Evolutionary conservation across 495 filamentous ascomycete genomes (phyloP), one percentile per base, ranked within the genome.

Genomic region (Opeltia flavorubescens): DNA sequence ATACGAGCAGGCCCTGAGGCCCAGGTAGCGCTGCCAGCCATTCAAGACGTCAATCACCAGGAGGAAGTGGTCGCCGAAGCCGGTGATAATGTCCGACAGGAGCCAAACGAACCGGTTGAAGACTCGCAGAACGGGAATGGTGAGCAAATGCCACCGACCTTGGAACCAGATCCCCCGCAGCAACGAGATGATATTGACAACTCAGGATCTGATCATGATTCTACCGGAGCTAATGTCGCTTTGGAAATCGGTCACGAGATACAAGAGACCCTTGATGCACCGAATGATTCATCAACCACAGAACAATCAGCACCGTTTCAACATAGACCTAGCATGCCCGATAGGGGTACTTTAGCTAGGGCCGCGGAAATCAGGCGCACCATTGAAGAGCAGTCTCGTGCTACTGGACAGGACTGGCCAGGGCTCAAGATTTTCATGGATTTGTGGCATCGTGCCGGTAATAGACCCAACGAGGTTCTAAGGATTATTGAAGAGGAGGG

Each of bases 401-500:
- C 27, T 8, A 21, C 44, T 17, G 36, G 43, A 39, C 53, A 52
- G 11, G 53, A 58, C 29, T 54, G 55, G 55, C 55, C 63, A 56
- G 39, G 69, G 59, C 40, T 68, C 53, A 45, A 73, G 56, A 59
- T 72, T 56, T 64, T 70, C 66, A 59, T 64, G 53, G 53, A 77
- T 63, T 30, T 83, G 57, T 61, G 62, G 66, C 65, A 50, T 25
- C 66, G 65, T 24, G 70, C 74, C 1, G 65, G 73, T 30, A 77
- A 80, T 11, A 69, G 82, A 50, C 73, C 72, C 0, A 65, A 75
- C 13, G 69, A 71, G 50, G 75, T 84, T 17, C 51, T 80, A 5
- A 61, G 67, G 33, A 76, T 84, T 11, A 78, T 84, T 40, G 68
- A 71, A 23, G 71, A 78, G 26, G 79, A 82, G 53, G 67, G 70